Base-by-base conservation (phyloP, 2,329 filamentous ascomycete species). In the Penicillium expansum region DNA sequence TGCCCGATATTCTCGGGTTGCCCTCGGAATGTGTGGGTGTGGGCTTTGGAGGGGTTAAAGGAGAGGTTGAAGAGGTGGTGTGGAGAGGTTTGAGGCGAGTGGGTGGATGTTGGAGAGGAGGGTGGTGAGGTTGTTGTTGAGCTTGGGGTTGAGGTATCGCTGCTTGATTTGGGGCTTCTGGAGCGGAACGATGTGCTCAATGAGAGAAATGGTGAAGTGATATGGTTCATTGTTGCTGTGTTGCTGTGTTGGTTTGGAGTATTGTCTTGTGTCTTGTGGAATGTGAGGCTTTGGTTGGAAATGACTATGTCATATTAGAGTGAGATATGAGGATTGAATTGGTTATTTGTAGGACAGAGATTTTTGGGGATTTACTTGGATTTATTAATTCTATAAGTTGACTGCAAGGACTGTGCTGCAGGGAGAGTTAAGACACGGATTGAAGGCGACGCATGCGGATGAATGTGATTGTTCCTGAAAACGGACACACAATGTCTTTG, bases 111-210 rank as follows among this genome's bases (percentile, higher is more conserved):
- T 62, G 67, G 54, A 62, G 64, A 59, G 50, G 67, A 50, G 33
- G 65, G 64, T 54, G 53, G 60, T 57, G 62, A 71, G 59, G 61
- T 70, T 54, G 54, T 69, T 58, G 66, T 65, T 60, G 54, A 71
- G 58, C 41, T 69, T 62, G 50, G 42, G 27, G 45, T 67, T 30
- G 59, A 62, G 35, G 48, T 55, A 14, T 62, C 59, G 62, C 66
- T 59, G 54, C 56, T 37, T 55, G 59, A 48, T 53, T 64, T 57
- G 41, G 50, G 35, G 42, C 60, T 52, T 60, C 62, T 58, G 45
- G 63, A 62, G 55, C 61, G 61, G 61, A 73, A 71, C 9, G 70
- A 65, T 39, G 71, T 71, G 57, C 66, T 66, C 29, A 74, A 62
- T 37, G 68, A 66, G 47, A 71, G 67, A 50, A 66, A 65, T 48